Conservation (phyloP, 1,284 basidiomycete genomes). For the Leccinum pachyderme region DNA sequence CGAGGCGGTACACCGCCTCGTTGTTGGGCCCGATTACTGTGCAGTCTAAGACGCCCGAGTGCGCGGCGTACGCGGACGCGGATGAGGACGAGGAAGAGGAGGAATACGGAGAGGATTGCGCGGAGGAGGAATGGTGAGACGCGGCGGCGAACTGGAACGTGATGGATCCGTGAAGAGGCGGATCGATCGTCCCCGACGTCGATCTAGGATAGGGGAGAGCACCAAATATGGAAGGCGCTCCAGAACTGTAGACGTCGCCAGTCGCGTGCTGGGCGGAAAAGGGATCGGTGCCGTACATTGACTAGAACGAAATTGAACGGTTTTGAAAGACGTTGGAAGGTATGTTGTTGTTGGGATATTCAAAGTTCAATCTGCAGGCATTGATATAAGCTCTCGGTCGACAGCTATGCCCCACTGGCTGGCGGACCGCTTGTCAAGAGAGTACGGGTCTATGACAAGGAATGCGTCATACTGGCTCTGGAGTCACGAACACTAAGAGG, state of each 20-base stretch:
- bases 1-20: constrained; percentile 40
- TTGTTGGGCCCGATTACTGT: constrained; percentile 47
- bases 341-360: neutral
- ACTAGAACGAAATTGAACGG: neutral
- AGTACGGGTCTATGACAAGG: neutral
- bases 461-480: neutral
- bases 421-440: neutral
- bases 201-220: constrained; percentile 1
- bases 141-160: neutral
- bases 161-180: neutral
- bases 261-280: constrained; percentile 5
- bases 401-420: neutral
- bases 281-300: constrained; percentile 3
- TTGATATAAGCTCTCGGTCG: neutral
- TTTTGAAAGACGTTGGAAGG: no score
- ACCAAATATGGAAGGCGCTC: constrained; percentile 1
- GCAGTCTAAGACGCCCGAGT: neutral
- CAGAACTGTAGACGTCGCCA: neutral
- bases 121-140: neutral
- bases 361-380: neutral
- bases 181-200: neutral
- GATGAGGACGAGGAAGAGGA: neutral
- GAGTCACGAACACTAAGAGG: neutral
- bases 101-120: neutral
- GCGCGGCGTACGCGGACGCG: neutral